Percentiles rank a stretch among this genome's conserved stretches.
Conservation (phyloP, 2,329 filamentous ascomycete genomes). For the Sordariomycetes sp. region DNA sequence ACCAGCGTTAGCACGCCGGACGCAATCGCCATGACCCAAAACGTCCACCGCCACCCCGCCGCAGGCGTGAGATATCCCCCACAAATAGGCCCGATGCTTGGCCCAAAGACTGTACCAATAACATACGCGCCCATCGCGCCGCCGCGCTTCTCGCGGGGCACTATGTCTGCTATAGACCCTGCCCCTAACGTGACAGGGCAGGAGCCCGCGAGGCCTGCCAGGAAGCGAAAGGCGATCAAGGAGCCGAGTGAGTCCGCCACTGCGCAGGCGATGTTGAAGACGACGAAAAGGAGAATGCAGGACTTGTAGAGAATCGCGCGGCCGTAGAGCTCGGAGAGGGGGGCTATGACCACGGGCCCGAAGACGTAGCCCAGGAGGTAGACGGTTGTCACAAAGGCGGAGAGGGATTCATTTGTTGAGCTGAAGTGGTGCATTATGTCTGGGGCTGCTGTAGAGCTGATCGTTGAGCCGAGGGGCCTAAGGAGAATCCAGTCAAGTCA, state of each 20-base stretch:
- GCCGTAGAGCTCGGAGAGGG: conserved; percentile 50
- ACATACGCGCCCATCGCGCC: conserved; percentile 41
- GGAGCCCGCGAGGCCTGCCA: conserved; percentile 52
- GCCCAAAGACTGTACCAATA: conserved; percentile 32
- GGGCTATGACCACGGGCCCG: conserved; percentile 47
- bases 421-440: conserved; percentile 52
- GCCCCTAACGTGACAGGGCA: conserved; percentile 54
- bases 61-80: conserved; percentile 29
- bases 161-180: conserved; percentile 56
- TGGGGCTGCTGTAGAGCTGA: conserved; percentile 58
- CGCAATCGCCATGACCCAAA: conserved; percentile 33
- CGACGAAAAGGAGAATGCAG: conserved; percentile 33
- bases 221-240: conserved; percentile 47
- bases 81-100: conserved; percentile 32
- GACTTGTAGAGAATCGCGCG: conserved; percentile 38
- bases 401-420: conserved; percentile 36
- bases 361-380: conserved; percentile 54
- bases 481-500: neutral
- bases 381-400: conserved; percentile 56
- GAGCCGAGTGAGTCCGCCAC: conserved; percentile 34
- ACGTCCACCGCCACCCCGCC: conserved; percentile 37
- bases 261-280: conserved; percentile 39
- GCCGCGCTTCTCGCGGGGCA: conserved; percentile 44
- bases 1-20: conserved; percentile 20
- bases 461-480: conserved; percentile 21